A percentile compares a stretch with the other conserved stretches of the same genome.
Conservation (phyloP, 164 flowering plant genomes). For the Annona cherimola region DNA sequence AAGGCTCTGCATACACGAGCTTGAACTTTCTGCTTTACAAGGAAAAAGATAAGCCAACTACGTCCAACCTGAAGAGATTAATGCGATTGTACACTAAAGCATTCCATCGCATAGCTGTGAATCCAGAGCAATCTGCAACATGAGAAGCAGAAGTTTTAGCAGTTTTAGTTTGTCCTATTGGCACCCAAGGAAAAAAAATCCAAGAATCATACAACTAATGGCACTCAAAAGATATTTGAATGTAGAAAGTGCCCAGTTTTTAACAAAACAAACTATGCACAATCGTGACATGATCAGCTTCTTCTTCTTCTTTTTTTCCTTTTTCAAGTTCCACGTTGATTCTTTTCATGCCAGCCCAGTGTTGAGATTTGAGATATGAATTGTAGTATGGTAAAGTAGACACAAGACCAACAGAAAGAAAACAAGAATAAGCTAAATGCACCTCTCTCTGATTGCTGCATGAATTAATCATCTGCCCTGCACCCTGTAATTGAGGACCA, state of each 20-base stretch:
- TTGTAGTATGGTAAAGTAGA: not conserved
- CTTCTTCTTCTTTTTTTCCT: too few relatives aligned
- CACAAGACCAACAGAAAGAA: not conserved
- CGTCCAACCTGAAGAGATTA: not conserved
- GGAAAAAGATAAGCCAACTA: not conserved
- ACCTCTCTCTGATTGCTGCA: not conserved
- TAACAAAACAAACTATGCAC: too few relatives aligned
- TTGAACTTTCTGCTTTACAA: not conserved
- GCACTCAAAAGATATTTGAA: too few relatives aligned
- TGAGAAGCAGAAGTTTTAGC: not conserved
- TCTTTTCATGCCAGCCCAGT: not conserved
- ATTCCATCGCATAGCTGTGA: not conserved
- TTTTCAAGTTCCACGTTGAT: too few relatives aligned
- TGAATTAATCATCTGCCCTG: constrained; percentile 42
- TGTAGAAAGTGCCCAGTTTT: too few relatives aligned
- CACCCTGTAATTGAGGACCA: constrained; percentile 80
- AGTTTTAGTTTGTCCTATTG: too few relatives aligned
- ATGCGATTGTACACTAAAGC: not conserved
- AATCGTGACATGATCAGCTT: too few relatives aligned
- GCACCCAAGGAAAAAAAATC: too few relatives aligned
- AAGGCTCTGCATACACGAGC: not conserved
- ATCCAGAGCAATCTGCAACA: not conserved
- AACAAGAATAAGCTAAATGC: not conserved
- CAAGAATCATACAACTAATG: too few relatives aligned
- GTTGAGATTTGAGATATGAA: not conserved